Base-by-base conservation (phyloP, 1,284 basidiomycete species). In the Leccinum griseonigrum region DNA sequence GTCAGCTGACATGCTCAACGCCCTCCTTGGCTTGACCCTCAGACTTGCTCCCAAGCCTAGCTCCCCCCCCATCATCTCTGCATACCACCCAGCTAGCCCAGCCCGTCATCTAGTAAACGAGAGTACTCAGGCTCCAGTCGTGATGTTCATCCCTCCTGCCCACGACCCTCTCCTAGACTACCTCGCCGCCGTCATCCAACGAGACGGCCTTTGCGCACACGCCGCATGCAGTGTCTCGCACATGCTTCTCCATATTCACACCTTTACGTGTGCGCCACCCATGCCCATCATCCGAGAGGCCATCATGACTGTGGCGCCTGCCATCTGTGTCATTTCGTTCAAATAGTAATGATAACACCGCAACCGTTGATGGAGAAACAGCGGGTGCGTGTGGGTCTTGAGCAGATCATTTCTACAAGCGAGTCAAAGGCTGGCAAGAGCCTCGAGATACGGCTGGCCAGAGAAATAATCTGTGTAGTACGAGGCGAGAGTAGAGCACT, bases 251-350 rank as follows among this genome's bases (percentile, higher is more conserved):
- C 80, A 86, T 71, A 83, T 94, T 32, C 90, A 91, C 74, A 81
- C 86, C 9, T 79, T 90, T 63, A 95, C 92, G 8, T 85, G 90
- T 63, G 81, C 85, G 13, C 84, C 87, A 14, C 89, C 93, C 0
- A 78, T 94, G 32, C 90, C 90, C n/a, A 85, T 95, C 62, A 76
- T 95, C 4, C 86, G 88, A 48, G 75, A 85, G 66, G 93, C 92
- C 1, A 76, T 95, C 53, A 70, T 82, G 53, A 72, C 80, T 2
- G 85, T 85, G 2, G 81, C 91, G 2, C 94, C 94, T 2, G 85
- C 87, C 4, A 84, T 94, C 38, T 78, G 81, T 52, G 75, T 76
- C 8, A 71, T 84, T 55, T 82, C 78, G 34, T 82, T 84, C 67
- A 78, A 78, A 57, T 77, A 79, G 81, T 78, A 18, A 71, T 86